Conservation (phyloP, 192 early-diverging fungal genomes). For the Phlyctochytrium planicorne region DNA sequence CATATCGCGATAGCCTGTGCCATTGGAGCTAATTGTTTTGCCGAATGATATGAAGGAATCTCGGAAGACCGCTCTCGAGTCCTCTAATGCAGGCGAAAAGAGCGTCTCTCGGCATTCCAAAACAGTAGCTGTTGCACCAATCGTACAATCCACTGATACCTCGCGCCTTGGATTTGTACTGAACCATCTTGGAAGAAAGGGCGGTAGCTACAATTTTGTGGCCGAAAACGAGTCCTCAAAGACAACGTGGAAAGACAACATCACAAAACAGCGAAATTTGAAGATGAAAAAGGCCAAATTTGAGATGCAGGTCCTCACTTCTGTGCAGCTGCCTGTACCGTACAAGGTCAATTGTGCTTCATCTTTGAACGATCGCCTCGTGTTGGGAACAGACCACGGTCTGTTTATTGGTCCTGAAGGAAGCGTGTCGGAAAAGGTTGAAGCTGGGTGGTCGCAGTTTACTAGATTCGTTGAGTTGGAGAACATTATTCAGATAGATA, state of each 20-base stretch:
- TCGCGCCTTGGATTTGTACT: too few relatives aligned
- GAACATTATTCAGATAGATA: slow-evolving; percentile 85
- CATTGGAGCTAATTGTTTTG: slow-evolving; percentile 64
- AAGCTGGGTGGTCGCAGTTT: slow-evolving; percentile 22
- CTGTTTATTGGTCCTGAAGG: slow-evolving; percentile 72
- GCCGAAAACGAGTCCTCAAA: slow-evolving; percentile 71
- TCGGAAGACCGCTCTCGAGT: not conserved
- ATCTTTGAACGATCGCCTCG: slow-evolving; percentile 58
- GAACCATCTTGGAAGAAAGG: slow-evolving; percentile 32
- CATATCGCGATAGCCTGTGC: slow-evolving; percentile 65
- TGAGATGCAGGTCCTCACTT: slow-evolving; percentile 55
- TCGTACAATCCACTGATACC: too few relatives aligned
- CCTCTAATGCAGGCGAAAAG: not conserved
- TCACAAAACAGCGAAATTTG: slow-evolving; percentile 52
- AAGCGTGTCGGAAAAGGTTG: slow-evolving; percentile 43
- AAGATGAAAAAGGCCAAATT: slow-evolving; percentile 35
- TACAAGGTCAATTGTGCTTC: slow-evolving; percentile 61
- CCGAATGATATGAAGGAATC: slow-evolving; percentile 5
- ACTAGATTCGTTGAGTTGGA: slow-evolving; percentile 61
- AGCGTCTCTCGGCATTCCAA: too few relatives aligned
- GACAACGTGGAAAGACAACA: slow-evolving; percentile 80
- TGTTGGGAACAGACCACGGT: slow-evolving; percentile 84
- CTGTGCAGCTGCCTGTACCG: slow-evolving; percentile 47
- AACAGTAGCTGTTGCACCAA: too few relatives aligned
- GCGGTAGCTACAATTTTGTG: slow-evolving; percentile 69